phyloP scores from a whole-genome alignment of 2,329 filamentous ascomycete species.

The Sporothrix globosa region DNA sequence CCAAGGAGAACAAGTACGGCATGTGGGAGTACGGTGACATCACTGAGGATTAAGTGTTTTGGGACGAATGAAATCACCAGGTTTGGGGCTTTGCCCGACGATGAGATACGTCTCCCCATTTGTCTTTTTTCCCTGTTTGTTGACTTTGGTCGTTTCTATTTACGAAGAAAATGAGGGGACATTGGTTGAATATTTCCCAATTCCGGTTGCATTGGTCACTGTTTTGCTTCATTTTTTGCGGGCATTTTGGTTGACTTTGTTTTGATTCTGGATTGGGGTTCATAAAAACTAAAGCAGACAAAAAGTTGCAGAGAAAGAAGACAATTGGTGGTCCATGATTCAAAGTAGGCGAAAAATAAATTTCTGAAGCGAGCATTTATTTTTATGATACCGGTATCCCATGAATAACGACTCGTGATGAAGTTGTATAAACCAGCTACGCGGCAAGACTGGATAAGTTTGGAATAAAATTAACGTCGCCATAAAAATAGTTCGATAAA shows the following conservation, averaged over 20 bases:
- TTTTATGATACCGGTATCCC: not conserved
- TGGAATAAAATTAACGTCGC: not conserved
- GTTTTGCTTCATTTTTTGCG: not conserved
- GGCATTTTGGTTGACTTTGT: not conserved
- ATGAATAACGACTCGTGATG: not conserved
- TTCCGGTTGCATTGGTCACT: slow-evolving; percentile 5
- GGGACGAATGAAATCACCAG: too few species aligned
- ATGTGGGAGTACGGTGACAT: slow-evolving; percentile 99
- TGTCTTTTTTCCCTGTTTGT: not conserved
- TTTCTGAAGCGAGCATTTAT: not conserved
- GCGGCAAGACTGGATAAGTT: too few species aligned
- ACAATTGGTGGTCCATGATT: not conserved
- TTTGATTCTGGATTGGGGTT: not conserved
- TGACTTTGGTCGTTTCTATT: not conserved
- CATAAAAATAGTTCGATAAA: not conserved
- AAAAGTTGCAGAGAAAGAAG: not conserved
- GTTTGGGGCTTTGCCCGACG: too few species aligned
- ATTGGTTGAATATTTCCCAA: not conserved
- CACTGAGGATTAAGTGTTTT: slow-evolving; percentile 72
- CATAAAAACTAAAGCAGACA: slow-evolving; percentile 7
- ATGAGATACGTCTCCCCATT: too few species aligned
- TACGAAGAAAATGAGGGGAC: not conserved
- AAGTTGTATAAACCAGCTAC: not conserved
- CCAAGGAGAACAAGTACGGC: slow-evolving; percentile 77
- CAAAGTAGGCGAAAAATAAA: not conserved